phyloP scores from a whole-genome alignment of 2,329 filamentous ascomycete species.

The Alternaria sp. region DNA sequence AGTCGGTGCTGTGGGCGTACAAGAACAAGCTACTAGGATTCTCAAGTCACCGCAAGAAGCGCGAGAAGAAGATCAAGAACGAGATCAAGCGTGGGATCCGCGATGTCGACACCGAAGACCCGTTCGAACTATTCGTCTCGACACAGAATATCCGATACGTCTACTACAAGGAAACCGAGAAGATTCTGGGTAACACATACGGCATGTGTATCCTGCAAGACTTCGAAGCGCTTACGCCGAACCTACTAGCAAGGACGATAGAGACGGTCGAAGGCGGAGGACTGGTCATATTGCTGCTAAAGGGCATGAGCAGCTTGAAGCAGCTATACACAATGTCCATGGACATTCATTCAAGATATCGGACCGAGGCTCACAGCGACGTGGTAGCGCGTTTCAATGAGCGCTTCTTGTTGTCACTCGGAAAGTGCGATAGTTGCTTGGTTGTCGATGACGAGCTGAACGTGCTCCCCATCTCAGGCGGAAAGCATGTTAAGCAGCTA shows the following conservation, averaged over 20 bases:
- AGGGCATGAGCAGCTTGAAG: conserved; percentile 96
- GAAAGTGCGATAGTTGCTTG: conserved; percentile 92
- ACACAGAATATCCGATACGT: conserved; percentile 98
- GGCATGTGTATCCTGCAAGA: conserved; percentile 99
- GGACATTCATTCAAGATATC: conserved; percentile 96
- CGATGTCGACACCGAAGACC: conserved; percentile 90
- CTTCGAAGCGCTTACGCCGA: conserved; percentile 98
- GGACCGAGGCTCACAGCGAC: conserved; percentile 94
- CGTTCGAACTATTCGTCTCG: conserved; percentile 96
- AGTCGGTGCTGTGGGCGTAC: conserved; percentile 97
- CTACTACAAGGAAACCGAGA: conserved; percentile 99
- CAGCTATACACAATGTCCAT: conserved; percentile 96
- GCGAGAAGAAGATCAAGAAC: conserved; percentile 97
- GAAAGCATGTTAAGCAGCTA: conserved; percentile 84
- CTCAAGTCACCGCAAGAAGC: conserved; percentile 94
- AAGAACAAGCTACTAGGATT: conserved; percentile 97
- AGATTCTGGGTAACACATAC: conserved; percentile 97
- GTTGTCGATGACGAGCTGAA: conserved; percentile 98
- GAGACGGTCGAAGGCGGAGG: conserved; percentile 98
- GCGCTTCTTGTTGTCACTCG: conserved; percentile 91
- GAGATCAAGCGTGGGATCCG: conserved; percentile 95
- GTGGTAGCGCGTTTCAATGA: conserved; percentile 98
- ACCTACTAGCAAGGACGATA: conserved; percentile 90
- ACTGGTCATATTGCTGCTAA: conserved; percentile 86
- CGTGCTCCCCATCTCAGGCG: conserved; percentile 94